phyloP scores from a whole-genome alignment of 208 protist genomes.

The Trypanosoma vivax region DNA sequence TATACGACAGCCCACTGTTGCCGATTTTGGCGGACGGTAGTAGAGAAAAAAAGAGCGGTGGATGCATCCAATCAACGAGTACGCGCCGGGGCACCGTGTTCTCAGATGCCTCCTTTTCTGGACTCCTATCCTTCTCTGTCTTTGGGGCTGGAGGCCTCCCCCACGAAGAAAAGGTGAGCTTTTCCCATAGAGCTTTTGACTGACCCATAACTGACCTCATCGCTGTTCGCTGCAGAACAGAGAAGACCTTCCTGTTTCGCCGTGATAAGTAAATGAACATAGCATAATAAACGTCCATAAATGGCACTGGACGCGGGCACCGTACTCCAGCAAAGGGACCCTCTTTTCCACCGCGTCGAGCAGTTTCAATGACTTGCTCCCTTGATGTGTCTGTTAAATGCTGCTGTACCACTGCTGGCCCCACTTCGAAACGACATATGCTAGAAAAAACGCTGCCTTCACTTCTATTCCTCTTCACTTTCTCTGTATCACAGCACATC shows the following conservation, averaged over 20 bases:
- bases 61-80: constrained; percentile 15
- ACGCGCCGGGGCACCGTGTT: constrained; percentile 3
- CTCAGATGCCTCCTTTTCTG: background rate
- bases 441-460: background rate
- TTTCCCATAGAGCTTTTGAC: constrained; percentile 22
- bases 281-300: constrained; percentile 11
- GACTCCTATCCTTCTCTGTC: background rate
- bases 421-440: constrained; percentile 21
- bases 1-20: constrained; percentile 14
- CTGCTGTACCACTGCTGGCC: constrained; percentile 11
- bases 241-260: constrained; percentile 1
- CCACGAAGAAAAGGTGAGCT: constrained; percentile 17
- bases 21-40: constrained; percentile 1
- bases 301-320: constrained; percentile 17
- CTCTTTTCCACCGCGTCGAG: background rate
- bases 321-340: constrained; percentile 16
- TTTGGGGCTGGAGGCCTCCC: background rate
- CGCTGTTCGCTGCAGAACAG: constrained; percentile 11
- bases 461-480: background rate
- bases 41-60: constrained; percentile 16
- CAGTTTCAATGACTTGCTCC: constrained; percentile 10
- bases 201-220: constrained; percentile 16
- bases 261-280: constrained; percentile 5
- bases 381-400: constrained; percentile 5
- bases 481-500: background rate